Evolutionary conservation across 2,329 filamentous ascomycete species (phyloP).

Genomic region (Fusarium papillatum): DNA sequence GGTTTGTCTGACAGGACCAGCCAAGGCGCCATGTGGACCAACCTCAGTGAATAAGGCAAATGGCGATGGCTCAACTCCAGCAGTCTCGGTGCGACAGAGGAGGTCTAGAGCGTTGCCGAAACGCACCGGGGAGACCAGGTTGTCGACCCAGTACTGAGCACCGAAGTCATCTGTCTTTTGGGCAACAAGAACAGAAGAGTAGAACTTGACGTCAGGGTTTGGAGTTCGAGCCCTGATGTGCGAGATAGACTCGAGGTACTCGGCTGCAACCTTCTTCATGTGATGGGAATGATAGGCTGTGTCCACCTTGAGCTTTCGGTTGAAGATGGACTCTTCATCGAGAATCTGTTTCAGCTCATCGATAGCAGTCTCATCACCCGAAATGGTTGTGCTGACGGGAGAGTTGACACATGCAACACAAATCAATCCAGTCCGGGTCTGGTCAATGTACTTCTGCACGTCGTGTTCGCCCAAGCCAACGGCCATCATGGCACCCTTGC

Average conservation of each 20-base stretch:
- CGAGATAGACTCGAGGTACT: slow-evolving; percentile 39
- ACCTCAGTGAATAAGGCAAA: slow-evolving; percentile 37
- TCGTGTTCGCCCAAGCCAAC: slow-evolving; percentile 52
- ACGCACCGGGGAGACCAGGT: slow-evolving; percentile 47
- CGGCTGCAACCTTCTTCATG: slow-evolving; percentile 44
- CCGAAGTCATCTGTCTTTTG: slow-evolving; percentile 9
- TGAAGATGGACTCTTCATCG: slow-evolving; percentile 45
- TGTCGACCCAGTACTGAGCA: slow-evolving; percentile 44
- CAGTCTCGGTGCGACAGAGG: slow-evolving; percentile 12
- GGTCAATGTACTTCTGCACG: slow-evolving; percentile 42
- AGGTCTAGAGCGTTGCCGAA: slow-evolving; percentile 36
- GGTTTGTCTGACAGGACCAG: slow-evolving; percentile 42
- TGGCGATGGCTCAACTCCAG: slow-evolving; percentile 4
- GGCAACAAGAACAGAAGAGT: slow-evolving; percentile 44
- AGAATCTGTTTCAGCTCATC: slow-evolving; percentile 47
- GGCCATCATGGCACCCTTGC: slow-evolving; percentile 54
- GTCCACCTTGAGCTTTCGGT: slow-evolving; percentile 51
- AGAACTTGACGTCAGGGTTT: slow-evolving; percentile 36
- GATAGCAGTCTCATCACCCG: slow-evolving; percentile 48
- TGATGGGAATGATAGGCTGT: slow-evolving; percentile 58
- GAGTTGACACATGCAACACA: slow-evolving; percentile 55
- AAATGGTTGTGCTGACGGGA: slow-evolving; percentile 51
- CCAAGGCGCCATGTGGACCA: slow-evolving; percentile 42
- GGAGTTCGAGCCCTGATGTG: slow-evolving; percentile 8
- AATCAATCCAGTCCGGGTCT: slow-evolving; percentile 26